Percentiles rank a stretch among this genome's conserved stretches.
Evolutionary conservation across 192 early-diverging fungal genomes (phyloP).

Genomic region (Rhizophagus sp.): DNA sequence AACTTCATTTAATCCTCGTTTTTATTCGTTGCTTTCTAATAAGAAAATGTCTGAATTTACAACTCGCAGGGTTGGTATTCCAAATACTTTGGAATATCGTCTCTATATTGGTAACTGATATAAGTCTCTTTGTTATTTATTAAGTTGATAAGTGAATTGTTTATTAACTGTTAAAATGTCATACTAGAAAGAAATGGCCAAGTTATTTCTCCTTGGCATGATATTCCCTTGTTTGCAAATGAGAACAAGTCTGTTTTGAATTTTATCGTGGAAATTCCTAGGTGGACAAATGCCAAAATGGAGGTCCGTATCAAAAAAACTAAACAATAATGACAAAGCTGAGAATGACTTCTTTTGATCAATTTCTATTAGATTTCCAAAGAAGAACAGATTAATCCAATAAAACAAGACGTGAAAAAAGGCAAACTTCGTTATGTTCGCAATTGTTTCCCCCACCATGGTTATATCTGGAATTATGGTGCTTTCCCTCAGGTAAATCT

Average conservation of each 20-base stretch:
- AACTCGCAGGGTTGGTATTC: conserved; percentile 81
- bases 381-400: conserved; percentile 96
- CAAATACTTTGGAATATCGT: conserved; percentile 88
- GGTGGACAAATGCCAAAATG: conserved; percentile 99
- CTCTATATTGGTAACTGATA: conserved; percentile 75
- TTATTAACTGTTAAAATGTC: conserved; percentile 25
- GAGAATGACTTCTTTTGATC: not conserved
- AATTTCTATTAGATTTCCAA: conserved; percentile 74
- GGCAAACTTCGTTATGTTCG: conserved; percentile 97
- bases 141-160: not conserved
- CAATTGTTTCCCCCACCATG: conserved; percentile 99
- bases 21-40: too few species aligned
- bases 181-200: conserved; percentile 75
- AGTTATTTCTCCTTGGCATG: conserved; percentile 94
- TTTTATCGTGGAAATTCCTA: conserved; percentile 98
- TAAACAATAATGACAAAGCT: not conserved
- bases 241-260: conserved; percentile 90
- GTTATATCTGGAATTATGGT: conserved; percentile 99
- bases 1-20: too few species aligned
- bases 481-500: conserved; percentile 84
- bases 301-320: conserved; percentile 54
- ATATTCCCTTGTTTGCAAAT: conserved; percentile 95
- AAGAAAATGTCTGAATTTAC: conserved; percentile 66
- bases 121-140: not conserved
- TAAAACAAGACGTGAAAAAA: conserved; percentile 99